Conservation (phyloP, 2,329 filamentous ascomycete species). For the Cladosporium colombiae region DNA sequence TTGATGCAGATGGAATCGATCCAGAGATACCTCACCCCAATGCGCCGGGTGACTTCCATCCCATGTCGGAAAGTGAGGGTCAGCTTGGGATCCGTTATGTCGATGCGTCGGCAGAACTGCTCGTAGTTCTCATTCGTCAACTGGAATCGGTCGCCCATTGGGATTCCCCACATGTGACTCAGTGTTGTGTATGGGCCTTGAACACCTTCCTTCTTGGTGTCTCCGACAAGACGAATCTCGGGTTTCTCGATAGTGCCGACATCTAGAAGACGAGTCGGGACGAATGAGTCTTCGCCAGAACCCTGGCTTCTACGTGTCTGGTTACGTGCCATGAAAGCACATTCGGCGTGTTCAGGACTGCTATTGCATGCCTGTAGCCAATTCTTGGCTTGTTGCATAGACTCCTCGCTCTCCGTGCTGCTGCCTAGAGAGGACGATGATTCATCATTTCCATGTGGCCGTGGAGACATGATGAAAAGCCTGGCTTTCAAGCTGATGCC, state of each 20-base stretch:
- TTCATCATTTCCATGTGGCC: background rate
- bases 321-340: background rate
- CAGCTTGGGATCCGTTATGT: background rate
- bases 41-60: slow-evolving; percentile 3
- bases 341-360: background rate
- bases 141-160: background rate
- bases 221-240: background rate
- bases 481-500: background rate
- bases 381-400: background rate
- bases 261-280: background rate
- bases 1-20: slow-evolving; percentile 25
- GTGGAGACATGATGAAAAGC: background rate
- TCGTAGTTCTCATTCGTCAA: slow-evolving; percentile 3
- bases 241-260: background rate
- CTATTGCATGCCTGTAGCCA: background rate
- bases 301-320: background rate
- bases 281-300: background rate
- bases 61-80: slow-evolving; percentile 6
- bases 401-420: background rate
- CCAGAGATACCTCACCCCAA: slow-evolving; percentile 22
- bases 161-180: background rate
- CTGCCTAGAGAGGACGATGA: background rate
- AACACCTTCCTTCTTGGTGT: background rate
- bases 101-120: background rate
- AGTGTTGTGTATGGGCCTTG: background rate